A percentile compares a stretch with the other conserved stretches of the same genome.
These are phyloP conservation scores for Lantana camara DNA, from an alignment of 257 asterid genomes.

Conservation along the genomic window DNA sequence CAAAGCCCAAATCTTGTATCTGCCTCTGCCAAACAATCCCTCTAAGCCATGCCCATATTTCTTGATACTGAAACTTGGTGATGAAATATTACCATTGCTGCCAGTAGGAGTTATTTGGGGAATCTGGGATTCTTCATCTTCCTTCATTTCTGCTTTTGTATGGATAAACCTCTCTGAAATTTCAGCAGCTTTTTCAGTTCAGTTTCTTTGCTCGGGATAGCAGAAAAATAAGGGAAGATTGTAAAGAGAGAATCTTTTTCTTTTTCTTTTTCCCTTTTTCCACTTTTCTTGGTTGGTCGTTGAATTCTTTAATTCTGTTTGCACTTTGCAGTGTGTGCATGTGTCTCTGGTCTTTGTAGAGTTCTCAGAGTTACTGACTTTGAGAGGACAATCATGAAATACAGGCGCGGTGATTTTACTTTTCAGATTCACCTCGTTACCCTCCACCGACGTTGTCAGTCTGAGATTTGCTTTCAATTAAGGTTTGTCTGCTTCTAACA, in stretches of 20 bases:
- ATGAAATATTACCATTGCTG: constrained; percentile 29
- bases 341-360: constrained; percentile 8
- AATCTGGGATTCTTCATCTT: constrained; percentile 56
- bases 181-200: not conserved
- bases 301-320: not conserved
- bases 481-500: not conserved
- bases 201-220: not conserved
- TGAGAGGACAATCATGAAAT: constrained; percentile 13
- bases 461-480: constrained; percentile 25
- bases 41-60: constrained; percentile 53
- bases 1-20: constrained; percentile 89
- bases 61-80: constrained; percentile 38
- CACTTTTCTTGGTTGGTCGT: not conserved
- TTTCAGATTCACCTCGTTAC: not conserved
- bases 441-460: constrained; percentile 36
- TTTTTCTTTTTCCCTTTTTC: no score
- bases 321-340: no score
- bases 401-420: constrained; percentile 16
- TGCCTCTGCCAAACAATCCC: constrained; percentile 70
- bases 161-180: not conserved
- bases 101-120: constrained; percentile 33
- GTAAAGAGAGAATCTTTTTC: not conserved
- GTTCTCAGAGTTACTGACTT: not conserved
- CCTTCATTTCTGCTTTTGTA: constrained; percentile 60
- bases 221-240: not conserved